phyloP scores from a whole-genome alignment of 805 yeast genomes.

The Lipomyces yamanashiensis region DNA sequence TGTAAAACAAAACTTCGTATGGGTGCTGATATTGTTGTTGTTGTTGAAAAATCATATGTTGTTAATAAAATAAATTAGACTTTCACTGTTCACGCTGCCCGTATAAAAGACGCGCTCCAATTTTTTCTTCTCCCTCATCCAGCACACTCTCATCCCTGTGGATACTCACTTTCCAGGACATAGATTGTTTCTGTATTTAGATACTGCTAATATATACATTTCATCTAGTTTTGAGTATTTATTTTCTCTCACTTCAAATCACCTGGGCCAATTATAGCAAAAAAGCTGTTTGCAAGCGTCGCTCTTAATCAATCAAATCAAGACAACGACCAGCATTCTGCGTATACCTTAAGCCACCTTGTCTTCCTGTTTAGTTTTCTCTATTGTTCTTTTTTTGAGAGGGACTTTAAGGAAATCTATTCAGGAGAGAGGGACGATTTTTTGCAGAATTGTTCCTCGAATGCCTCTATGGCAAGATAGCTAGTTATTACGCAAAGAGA shows the following conservation, averaged over 20 bases:
- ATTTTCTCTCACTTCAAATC: background rate
- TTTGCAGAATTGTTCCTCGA: background rate
- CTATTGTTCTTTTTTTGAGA: background rate
- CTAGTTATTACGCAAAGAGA: conserved; percentile 20
- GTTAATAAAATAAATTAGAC: background rate
- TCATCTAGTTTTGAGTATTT: no score
- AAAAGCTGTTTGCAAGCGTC: background rate
- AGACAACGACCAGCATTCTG: background rate
- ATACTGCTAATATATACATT: background rate
- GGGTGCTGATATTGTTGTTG: background rate
- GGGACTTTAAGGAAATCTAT: no score
- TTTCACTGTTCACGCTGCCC: background rate
- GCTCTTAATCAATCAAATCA: background rate
- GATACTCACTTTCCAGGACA: no score
- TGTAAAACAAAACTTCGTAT: no score
- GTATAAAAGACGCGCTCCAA: background rate
- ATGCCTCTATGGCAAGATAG: conserved; percentile 19
- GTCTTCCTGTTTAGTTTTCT: conserved; percentile 1
- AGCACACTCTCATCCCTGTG: no score
- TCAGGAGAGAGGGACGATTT: background rate
- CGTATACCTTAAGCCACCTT: conserved; percentile 21
- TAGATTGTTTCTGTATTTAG: background rate
- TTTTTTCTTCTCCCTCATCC: background rate
- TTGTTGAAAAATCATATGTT: background rate
- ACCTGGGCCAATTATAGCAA: no score